Evolutionary conservation across 345 rosid genomes (phyloP).

Genomic region (Viola odorata): DNA sequence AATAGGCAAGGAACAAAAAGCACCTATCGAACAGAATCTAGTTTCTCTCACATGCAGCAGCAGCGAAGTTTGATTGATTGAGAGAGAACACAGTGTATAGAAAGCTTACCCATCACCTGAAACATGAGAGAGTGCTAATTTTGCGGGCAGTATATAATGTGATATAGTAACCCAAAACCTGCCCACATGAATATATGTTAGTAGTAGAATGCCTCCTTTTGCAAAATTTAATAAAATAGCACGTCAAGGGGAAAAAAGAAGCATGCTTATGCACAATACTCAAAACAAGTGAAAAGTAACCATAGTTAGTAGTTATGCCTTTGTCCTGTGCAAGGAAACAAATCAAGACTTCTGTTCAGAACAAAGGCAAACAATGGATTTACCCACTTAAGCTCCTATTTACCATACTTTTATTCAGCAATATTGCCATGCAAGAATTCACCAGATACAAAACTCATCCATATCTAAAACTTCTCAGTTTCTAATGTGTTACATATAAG

Average conservation of each 20-base stretch:
- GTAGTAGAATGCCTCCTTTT: background rate
- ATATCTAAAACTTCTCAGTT: background rate
- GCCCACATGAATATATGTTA: background rate
- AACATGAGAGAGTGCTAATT: conserved; percentile 17
- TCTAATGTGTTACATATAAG: background rate
- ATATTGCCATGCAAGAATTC: background rate
- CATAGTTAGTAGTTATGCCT: background rate
- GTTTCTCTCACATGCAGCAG: background rate
- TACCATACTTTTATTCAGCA: background rate
- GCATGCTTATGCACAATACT: background rate
- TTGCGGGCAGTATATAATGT: conserved; percentile 16
- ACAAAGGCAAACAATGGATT: too few relatives aligned
- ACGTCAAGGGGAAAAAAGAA: background rate
- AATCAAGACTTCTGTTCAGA: background rate
- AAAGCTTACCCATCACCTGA: conserved; percentile 30
- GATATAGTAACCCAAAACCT: conserved; percentile 29
- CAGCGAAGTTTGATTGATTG: background rate
- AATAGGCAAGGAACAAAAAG: background rate
- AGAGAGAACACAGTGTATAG: background rate
- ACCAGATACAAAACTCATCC: background rate
- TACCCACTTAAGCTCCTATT: too few relatives aligned
- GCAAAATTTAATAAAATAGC: background rate
- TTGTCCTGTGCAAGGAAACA: background rate
- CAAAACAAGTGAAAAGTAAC: background rate
- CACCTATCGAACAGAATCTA: background rate